Evolutionary conservation across 1,139 yeast genomes (phyloP).

Genomic region (Hansenula sp.): DNA sequence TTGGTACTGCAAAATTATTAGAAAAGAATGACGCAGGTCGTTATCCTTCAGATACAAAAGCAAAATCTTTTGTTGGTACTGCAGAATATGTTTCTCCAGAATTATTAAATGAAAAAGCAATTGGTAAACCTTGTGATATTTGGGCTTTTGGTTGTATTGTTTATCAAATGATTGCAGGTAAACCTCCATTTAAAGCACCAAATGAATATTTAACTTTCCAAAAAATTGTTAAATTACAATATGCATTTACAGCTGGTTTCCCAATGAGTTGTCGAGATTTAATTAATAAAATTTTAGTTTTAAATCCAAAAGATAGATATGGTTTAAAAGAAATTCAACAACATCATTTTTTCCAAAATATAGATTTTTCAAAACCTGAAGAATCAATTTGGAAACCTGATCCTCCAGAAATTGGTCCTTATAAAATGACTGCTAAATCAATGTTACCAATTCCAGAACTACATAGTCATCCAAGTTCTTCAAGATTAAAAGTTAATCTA

Average conservation of each 20-base stretch:
- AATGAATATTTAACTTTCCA: conserved; percentile 94
- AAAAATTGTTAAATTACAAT: conserved; percentile 81
- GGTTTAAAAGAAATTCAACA: conserved; percentile 64
- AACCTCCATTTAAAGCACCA: conserved; percentile 94
- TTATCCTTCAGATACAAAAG: conserved; percentile 58
- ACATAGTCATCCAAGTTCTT: conserved; percentile 10
- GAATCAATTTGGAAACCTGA: conserved; percentile 59
- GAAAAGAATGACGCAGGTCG: conserved; percentile 42
- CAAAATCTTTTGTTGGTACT: conserved; percentile 79
- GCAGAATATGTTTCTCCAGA: conserved; percentile 90
- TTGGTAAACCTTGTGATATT: conserved; percentile 85
- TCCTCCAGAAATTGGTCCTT: conserved; percentile 81
- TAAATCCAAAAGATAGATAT: conserved; percentile 67
- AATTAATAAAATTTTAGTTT: conserved; percentile 61
- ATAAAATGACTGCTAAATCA: conserved; percentile 43
- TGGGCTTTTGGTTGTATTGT: conserved; percentile 98
- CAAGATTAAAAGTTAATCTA: conserved; percentile 19
- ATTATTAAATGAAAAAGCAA: conserved; percentile 71
- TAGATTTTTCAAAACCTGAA: conserved; percentile 58
- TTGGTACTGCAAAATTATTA: conserved; percentile 91
- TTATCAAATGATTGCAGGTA: conserved; percentile 90
- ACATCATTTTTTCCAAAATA: conserved; percentile 70
- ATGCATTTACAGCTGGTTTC: conserved; percentile 73
- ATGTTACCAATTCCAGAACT: conserved; percentile 37
- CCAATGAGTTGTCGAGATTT: conserved; percentile 70